Base-by-base conservation (phyloP, 2,329 filamentous ascomycete species). In the Exophiala mesophila region DNA sequence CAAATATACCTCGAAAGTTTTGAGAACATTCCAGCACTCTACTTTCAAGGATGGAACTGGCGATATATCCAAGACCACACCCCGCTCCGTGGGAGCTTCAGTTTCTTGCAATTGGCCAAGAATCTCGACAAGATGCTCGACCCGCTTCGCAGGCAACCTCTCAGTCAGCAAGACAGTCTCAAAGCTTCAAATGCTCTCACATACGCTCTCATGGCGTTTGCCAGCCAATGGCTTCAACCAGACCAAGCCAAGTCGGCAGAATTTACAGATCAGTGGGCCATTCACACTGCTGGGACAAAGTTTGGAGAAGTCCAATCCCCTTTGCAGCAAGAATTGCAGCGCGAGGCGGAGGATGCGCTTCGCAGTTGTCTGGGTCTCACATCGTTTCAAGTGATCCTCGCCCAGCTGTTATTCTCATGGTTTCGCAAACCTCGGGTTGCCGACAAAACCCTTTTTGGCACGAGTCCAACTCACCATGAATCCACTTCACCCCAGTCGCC, bases 1-100 rank as follows among this genome's bases (percentile, higher is more conserved):
- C 64, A 60, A 41, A 65, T 70, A 29, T 70, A 70, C 42, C 66
- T 68, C 41, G 65, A 69, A 47, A 68, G 63, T 39, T 65, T 70
- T 55, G 66, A 69, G 50, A 66, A 68, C 41, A 65, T 65, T 3
- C 53, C 69, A 16, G 64, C 66, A 4, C 69, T 67, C 44, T 70
- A 67, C 66, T 47, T 69, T 37, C 68, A 65, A 4, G 67, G 69
- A 49, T 59, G 61, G 39, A 70, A 66, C 17, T 70, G 67, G 44
- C 67, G 20, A 30, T 42, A 36, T 20, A 42, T 28, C 8, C 24
- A 42, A 36, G 6, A 36, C 13, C 39, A 36, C 6, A 36, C 20
- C 9, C 39, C 33, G 30, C 39, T 42, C 23, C 24, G 15, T 26
- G 39, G 39, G 33, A 37, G 24, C 20, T 29, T 36, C 21, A 29